Evolutionary conservation across 345 rosid species (phyloP).

Genomic region (Eutrema heterophyllum): DNA sequence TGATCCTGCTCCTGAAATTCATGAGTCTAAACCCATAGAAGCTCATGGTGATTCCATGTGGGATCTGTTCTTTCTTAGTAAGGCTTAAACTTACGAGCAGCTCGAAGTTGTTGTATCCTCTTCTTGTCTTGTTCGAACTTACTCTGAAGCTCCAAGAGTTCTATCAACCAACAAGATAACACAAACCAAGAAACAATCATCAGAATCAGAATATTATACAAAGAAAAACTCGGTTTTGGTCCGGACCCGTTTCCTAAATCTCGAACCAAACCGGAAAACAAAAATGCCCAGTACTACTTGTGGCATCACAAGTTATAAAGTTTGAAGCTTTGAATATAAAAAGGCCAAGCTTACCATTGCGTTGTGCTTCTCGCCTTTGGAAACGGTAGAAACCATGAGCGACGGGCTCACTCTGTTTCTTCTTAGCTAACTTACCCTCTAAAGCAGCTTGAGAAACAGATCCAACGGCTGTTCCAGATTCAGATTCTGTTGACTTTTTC

Average conservation of each 20-base stretch:
- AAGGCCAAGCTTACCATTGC: conserved; percentile 50
- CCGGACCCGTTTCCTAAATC: not conserved
- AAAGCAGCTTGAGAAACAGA: conserved; percentile 69
- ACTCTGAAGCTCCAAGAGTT: conserved; percentile 67
- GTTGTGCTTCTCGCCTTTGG: conserved; percentile 84
- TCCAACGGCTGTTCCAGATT: conserved; percentile 76
- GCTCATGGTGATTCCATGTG: not conserved
- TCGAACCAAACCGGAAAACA: not conserved
- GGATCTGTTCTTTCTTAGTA: conserved; percentile 33
- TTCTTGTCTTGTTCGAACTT: conserved; percentile 91
- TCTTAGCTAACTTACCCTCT: conserved; percentile 58
- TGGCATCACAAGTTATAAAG: not conserved
- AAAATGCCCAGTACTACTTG: not conserved
- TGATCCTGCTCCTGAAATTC: not conserved
- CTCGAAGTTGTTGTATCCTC: conserved; percentile 82
- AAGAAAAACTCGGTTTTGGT: not conserved
- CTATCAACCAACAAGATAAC: conserved; percentile 41
- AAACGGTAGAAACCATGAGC: conserved; percentile 82
- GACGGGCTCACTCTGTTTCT: conserved; percentile 58
- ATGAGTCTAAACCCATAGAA: not conserved
- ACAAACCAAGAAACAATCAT: conserved; percentile 9
- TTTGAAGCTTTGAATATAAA: not conserved
- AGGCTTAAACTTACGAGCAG: conserved; percentile 89
- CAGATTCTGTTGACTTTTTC: conserved; percentile 78
- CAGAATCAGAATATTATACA: not conserved